Evolutionary conservation across 352 stramenopile genomes (phyloP), one percentile per base, ranked within the genome.

Genomic region (Pythium guiyangense): DNA sequence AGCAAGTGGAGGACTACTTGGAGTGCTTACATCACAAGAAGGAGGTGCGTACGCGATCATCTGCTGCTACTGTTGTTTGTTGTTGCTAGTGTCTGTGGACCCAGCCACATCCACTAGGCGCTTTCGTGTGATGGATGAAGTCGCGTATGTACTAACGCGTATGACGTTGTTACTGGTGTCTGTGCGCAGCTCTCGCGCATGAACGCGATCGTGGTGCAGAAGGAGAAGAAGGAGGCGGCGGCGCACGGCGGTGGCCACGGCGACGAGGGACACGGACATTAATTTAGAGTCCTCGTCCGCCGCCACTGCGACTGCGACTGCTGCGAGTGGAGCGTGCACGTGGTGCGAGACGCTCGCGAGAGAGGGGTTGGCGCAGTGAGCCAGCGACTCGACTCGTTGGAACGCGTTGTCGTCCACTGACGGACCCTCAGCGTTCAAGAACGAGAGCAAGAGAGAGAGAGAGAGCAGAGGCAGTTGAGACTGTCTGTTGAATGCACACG

Each of bases 21-120:
- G 94, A 98, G 73, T 98, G 94, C 62, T 73, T 98, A 56, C 94
- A 98, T 73, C 86, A 96, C 75, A 94, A 88, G 74, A 98, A 98
- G 72, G 92, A 98, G 80, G 86, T 96, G 62, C 46, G 62, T 27
- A 8, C 20, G 9, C 4, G 11, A 17, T 29, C 43, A 14, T n/a
- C 1, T 20, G n/a, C 44, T 20, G 43, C n/a, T 6, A 10, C 18
- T 64, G 44, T 31, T 37, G 6, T 10, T 37, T 37, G 31, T 12
- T 64, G 44, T 31, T 37, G 6, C 31, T 37, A 14, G 31, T 12
- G 31, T 12, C 31, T 14, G 31, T 37, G 31, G 31, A 37, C 12
- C 31, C 8, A 10, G 31, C 10, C 31, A 8, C 1, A 12, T 10
- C 0, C 8, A 37, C 31, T 22, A 22, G 22, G 8, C 8, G 31